phyloP scores from a whole-genome alignment of 106 monocot species.

The Cymbidium sinense region DNA sequence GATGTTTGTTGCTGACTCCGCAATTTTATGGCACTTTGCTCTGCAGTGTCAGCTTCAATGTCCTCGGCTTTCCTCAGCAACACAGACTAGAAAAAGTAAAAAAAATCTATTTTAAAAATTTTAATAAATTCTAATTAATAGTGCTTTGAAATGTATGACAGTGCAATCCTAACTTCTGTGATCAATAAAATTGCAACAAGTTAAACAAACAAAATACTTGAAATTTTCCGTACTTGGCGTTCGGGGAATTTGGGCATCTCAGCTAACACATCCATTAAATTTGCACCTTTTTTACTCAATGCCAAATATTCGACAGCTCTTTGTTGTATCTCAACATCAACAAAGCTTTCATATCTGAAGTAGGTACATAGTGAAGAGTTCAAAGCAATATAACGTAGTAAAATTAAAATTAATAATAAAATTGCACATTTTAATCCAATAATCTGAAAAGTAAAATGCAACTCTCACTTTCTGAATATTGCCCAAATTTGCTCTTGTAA shows the following conservation, averaged over 20 bases:
- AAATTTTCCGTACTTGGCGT: conserved; percentile 56
- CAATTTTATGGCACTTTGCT: conserved; percentile 94
- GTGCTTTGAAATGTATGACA: not conserved
- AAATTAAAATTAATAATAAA: not conserved
- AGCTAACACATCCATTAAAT: conserved; percentile 79
- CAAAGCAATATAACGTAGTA: not conserved
- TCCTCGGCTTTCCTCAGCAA: conserved; percentile 92
- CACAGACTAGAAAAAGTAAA: conserved; percentile 36
- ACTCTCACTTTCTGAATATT: conserved; percentile 88
- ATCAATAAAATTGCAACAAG: not conserved
- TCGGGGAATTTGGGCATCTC: conserved; percentile 99
- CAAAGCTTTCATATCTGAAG: conserved; percentile 83
- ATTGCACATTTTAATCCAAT: not conserved
- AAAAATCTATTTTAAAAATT: not conserved
- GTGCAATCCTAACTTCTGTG: not conserved
- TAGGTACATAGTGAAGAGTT: not conserved
- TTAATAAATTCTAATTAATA: not conserved
- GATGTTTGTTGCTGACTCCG: conserved; percentile 88
- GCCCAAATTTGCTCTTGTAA: conserved; percentile 83
- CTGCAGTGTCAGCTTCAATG: conserved; percentile 90
- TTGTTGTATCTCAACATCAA: conserved; percentile 98
- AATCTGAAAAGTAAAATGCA: not conserved
- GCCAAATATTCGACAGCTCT: conserved; percentile 98
- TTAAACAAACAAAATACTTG: not conserved
- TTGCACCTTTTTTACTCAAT: conserved; percentile 77